Evolutionary conservation across 1,284 basidiomycete species (phyloP), one percentile per base, ranked within the genome.

Genomic region (Moesziomyces sp.): DNA sequence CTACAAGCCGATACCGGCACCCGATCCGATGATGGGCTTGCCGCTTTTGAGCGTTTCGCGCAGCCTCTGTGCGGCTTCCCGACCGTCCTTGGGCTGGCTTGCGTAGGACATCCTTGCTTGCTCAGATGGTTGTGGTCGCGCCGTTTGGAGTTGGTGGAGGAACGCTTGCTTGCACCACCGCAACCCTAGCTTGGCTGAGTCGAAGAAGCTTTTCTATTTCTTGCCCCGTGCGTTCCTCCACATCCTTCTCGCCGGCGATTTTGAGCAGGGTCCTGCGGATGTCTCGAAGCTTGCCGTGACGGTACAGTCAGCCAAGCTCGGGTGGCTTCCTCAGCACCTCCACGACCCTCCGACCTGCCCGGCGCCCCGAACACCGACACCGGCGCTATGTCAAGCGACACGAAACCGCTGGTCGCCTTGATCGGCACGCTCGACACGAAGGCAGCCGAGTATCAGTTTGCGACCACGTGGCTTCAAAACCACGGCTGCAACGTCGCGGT

Each of bases 391-490:
- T 24, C 18, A 16, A 43, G 44, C 19, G 26, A 30, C 2, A 57
- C 21, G 28, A 49, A 49, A 33, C 60, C 67, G 8, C 30, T 57
- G 11, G 67, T 71, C 18, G 68, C 62, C 7, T 46, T 71, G n/a
- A 66, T 71, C 42, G 68, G 68, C 33, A 65, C 68, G 18, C 68
- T 71, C 43, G 63, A 71, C 46, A 71, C 68, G n/a, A 71, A 71
- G 54, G 54, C 46, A 33, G 55, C 60, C 44, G 70, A 74, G 28
- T 74, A 74, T 43, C 55, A 61, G 19, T 58, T 54, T 30, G 70
- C 65, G 3, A 60, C 61, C 18, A 19, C 56, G 18, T 64, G 53
- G 56, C 61, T 74, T 16, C 57, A 63, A 35, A 13, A 49, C 19
- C 57, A 46, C 26, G 61, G 60, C 16, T 64, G 64, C 55, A 46